Base-by-base conservation (phyloP, 2,329 filamentous ascomycete species). In the Talaromyces islandicus region DNA sequence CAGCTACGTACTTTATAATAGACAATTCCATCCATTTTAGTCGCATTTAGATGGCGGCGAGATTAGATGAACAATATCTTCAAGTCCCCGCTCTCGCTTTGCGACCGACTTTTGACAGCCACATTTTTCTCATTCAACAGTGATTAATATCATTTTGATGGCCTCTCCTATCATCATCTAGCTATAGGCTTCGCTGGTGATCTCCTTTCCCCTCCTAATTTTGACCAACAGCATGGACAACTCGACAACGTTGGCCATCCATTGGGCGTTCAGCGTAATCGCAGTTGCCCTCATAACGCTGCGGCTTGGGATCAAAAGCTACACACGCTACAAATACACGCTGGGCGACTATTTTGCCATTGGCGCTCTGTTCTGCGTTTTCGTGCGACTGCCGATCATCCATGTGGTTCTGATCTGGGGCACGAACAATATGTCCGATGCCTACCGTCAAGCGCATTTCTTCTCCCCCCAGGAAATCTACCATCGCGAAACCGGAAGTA, bases 361-460 rank as follows among this genome's bases (percentile, higher is more conserved):
- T 52, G 62, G 60, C 2, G 62, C 62, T 3, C 59, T 63, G 17
- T 48, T 63, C 30, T 63, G 62, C 56, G 62, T 58, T 0, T 30
- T 63, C 21, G 43, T 60, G 55, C 66, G 64, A 38, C 60, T 60
- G 46, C 30, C 54, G 52, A 52, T 75, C 17, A 69, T 74, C 29
- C 69, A 74, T 55, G 69, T 75, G 19, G 71, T 74, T 52, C 59
- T 75, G 46, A 67, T 70, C 35, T 75, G 73, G 73, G 73, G 72
- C 35, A 75, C 70, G 5, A 73, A 70, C 65, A 76, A 73, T 58
- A 67, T 76, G 55, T 57, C 71, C 5, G 30, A 53, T 9, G 59
- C 58, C 11, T 58, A 64, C 43, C 67, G 70, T 29, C 46, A 62
- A 5, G 63, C 56, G 0, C 65, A 68, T 51, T 32, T 57, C 10